Conservation (phyloP, 2,329 filamentous ascomycete genomes). For the Trichophyton benhamiae region DNA sequence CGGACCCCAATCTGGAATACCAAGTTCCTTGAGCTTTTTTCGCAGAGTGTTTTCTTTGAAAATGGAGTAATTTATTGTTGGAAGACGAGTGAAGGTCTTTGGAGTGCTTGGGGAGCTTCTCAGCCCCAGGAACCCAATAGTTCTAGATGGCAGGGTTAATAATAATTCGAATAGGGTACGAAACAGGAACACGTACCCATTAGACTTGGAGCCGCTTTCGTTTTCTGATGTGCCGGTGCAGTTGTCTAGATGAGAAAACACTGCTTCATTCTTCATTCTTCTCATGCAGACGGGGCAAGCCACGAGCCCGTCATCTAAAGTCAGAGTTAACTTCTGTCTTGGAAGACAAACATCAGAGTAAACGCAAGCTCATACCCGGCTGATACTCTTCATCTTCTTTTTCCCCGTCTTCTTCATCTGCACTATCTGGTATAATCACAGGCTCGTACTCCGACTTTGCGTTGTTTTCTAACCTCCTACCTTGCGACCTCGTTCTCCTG, state of each 20-base stretch:
- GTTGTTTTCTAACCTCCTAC: constrained; percentile 11
- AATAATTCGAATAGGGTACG: background rate
- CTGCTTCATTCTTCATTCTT: constrained; percentile 65
- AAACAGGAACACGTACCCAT: background rate
- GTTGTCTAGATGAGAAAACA: constrained; percentile 70
- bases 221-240: constrained; percentile 33
- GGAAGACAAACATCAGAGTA: background rate
- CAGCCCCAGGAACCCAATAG: background rate
- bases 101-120: background rate
- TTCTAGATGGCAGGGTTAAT: background rate
- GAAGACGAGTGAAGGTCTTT: constrained; percentile 52
- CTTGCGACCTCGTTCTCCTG: constrained; percentile 27
- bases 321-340: background rate
- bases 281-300: constrained; percentile 69
- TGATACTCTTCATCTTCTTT: constrained; percentile 19
- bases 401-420: constrained; percentile 17
- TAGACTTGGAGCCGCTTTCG: constrained; percentile 9
- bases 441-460: constrained; percentile 9
- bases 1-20: constrained; percentile 58
- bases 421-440: constrained; percentile 30
- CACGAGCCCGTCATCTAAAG: constrained; percentile 60
- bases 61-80: constrained; percentile 73
- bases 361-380: constrained; percentile 20
- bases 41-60: constrained; percentile 66
- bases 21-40: constrained; percentile 70